Evolutionary conservation across 768 basidiomycete genomes (phyloP).

Genomic region (Coprinellus aureogranulatus): DNA sequence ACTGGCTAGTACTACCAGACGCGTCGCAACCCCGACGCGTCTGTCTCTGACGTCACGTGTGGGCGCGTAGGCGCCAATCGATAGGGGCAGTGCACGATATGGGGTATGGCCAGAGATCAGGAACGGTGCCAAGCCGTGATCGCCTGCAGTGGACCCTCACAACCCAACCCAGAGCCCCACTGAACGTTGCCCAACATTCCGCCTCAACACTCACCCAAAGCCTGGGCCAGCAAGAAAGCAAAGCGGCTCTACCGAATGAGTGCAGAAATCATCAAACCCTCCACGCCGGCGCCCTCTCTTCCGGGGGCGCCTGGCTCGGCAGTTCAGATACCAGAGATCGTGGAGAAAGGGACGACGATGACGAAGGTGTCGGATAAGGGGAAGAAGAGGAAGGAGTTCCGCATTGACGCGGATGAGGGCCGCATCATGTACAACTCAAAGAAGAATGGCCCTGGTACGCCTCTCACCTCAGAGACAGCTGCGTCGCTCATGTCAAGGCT

Average conservation of each 20-base stretch:
- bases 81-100: too few species aligned
- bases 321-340: slow-evolving; percentile 42
- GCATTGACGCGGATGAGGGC: slow-evolving; percentile 74
- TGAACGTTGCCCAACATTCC: slow-evolving; percentile 16
- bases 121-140: too few species aligned
- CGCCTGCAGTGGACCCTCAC: too few species aligned
- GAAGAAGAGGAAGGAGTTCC: slow-evolving; percentile 64
- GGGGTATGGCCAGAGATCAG: too few species aligned
- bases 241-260: slow-evolving; percentile 25
- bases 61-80: too few species aligned
- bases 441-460: slow-evolving; percentile 57
- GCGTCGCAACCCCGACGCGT: too few species aligned
- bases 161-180: too few species aligned
- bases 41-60: too few species aligned
- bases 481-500: slow-evolving; percentile 1
- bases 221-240: slow-evolving; percentile 24
- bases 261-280: slow-evolving; percentile 22
- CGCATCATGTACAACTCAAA: slow-evolving; percentile 71
- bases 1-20: too few species aligned
- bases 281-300: slow-evolving; percentile 4
- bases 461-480: neutral
- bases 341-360: slow-evolving; percentile 66
- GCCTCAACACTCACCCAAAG: slow-evolving; percentile 23
- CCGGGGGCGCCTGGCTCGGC: slow-evolving; percentile 9
- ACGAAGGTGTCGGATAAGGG: slow-evolving; percentile 78